phyloP scores from a whole-genome alignment of 345 rosid genomes.

The Passiflora organensis region DNA sequence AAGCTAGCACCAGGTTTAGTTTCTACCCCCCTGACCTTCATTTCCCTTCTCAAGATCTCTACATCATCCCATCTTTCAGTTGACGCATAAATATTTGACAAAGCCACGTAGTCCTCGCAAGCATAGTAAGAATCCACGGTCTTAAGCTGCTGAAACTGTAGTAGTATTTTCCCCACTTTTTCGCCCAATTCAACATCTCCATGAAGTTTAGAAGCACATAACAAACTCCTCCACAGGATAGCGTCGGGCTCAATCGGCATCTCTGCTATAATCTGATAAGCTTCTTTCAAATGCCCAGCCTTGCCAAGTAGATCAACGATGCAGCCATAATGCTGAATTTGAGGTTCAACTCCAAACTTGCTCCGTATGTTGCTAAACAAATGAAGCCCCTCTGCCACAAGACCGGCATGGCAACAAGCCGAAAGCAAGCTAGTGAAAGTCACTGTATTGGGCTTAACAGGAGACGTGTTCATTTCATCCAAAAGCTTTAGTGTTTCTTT shows the following conservation, averaged over 20 bases:
- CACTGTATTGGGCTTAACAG: constrained; percentile 38
- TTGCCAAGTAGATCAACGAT: constrained; percentile 53
- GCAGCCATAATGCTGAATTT: constrained; percentile 42
- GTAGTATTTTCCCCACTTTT: constrained; percentile 41
- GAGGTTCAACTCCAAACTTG: constrained; percentile 33
- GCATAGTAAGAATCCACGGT: constrained; percentile 9
- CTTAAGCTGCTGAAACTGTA: constrained; percentile 20
- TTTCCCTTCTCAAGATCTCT: constrained; percentile 36
- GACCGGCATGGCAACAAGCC: constrained; percentile 53
- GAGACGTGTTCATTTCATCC: constrained; percentile 31
- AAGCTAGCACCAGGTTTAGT: constrained; percentile 20
- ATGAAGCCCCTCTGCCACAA: constrained; percentile 45
- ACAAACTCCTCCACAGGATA: constrained; percentile 44
- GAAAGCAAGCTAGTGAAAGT: constrained; percentile 62
- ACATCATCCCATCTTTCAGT: constrained; percentile 50
- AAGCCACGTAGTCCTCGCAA: constrained; percentile 48
- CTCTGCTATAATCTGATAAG: constrained; percentile 35
- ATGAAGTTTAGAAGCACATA: constrained; percentile 44
- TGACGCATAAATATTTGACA: constrained; percentile 55
- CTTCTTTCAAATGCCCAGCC: constrained; percentile 46
- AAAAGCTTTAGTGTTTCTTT: constrained; percentile 37
- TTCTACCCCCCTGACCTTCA: constrained; percentile 28
- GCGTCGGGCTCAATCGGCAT: constrained; percentile 44
- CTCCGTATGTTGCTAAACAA: constrained; percentile 38
- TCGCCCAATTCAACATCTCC: constrained; percentile 44